Base-by-base conservation (phyloP, 2,329 filamentous ascomycete genomes). In the Metarhizium robertsii region DNA sequence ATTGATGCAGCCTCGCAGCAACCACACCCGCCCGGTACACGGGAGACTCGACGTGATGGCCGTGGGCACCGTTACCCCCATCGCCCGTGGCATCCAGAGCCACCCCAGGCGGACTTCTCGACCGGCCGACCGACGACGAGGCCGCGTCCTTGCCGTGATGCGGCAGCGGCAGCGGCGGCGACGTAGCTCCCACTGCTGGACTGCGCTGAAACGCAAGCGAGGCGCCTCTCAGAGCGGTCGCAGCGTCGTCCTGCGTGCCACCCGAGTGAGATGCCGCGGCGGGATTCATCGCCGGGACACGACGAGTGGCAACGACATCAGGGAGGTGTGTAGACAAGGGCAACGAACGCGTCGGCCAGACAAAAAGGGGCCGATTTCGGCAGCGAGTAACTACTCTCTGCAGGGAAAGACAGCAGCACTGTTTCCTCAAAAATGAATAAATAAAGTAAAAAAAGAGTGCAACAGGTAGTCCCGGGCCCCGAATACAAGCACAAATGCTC, bases 201-300 rank as follows among this genome's bases (percentile, higher is more conserved):
- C 64, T 63, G 36, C 65, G 69, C 50, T 74, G 71, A 59, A 83
- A 84, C 20, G 80, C 80, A 30, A 83, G 72, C 11, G 76, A 77
- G 10, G 80, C 80, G 53, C 80, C 80, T 56, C 71, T 74, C 55
- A 83, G 68, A 52, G 79, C 69, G 51, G 78, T 77, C 14, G 75
- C 67, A 65, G 65, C 65, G 60, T 69, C 65, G 59, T 72, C 65
- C 53, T 66, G 65, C 53, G 66, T 63, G 54, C 65, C 69, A 55
- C 61, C 59, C 54, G 61, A 59, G 36, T 65, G 65, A 48, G 60
- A 58, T 43, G 58, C 55, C 52, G 63, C 67, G 63, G 66, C 65
- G 61, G 65, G 62, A 65, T 65, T 67, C 70, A 72, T 72, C 62
- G 60, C 67, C 68, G 63, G 59, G 20, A 25, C 14, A 18, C 50